Conservation (phyloP, 2,329 filamentous ascomycete genomes). For the Colletotrichum eleusines region DNA sequence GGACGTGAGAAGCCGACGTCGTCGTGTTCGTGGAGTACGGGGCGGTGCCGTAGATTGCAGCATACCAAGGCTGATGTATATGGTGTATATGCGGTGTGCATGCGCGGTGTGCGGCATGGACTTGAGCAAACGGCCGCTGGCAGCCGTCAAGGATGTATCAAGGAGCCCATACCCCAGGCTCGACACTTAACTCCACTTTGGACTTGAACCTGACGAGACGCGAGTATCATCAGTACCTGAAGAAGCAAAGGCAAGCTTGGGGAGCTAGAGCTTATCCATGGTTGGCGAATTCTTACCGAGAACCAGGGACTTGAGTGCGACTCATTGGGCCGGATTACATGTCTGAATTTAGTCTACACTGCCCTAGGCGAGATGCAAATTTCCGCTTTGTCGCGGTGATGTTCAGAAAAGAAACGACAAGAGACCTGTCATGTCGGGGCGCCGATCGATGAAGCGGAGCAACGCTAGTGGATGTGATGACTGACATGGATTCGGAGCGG, state of each 20-base stretch:
- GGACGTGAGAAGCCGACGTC: constrained; percentile 9
- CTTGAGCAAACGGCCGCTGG: constrained; percentile 22
- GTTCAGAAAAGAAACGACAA: neutral
- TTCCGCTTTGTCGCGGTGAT: constrained; percentile 1
- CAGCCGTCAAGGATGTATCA: constrained; percentile 5
- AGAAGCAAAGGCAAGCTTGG: neutral
- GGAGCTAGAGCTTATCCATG: neutral
- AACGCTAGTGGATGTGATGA: constrained; percentile 6
- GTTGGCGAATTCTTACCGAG: constrained; percentile 18
- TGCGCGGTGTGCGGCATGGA: too few relatives aligned
- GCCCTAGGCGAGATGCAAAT: neutral
- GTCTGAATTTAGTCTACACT: neutral
- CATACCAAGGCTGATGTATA: neutral
- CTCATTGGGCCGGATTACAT: constrained; percentile 9
- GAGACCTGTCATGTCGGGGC: constrained; percentile 2
- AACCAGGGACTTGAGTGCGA: constrained; percentile 26
- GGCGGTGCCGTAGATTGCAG: neutral
- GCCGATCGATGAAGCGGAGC: constrained; percentile 28
- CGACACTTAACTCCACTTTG: constrained; percentile 5
- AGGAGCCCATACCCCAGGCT: constrained; percentile 2
- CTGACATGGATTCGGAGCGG: constrained; percentile 11
- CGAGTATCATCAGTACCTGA: neutral
- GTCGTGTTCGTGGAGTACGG: constrained; percentile 5
- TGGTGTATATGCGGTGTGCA: too few relatives aligned
- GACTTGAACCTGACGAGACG: constrained; percentile 25